A percentile compares a stretch with the other conserved stretches of the same genome.
Conservation (phyloP, 2,329 filamentous ascomycete species). For the Sclerotinia glacialis region DNA sequence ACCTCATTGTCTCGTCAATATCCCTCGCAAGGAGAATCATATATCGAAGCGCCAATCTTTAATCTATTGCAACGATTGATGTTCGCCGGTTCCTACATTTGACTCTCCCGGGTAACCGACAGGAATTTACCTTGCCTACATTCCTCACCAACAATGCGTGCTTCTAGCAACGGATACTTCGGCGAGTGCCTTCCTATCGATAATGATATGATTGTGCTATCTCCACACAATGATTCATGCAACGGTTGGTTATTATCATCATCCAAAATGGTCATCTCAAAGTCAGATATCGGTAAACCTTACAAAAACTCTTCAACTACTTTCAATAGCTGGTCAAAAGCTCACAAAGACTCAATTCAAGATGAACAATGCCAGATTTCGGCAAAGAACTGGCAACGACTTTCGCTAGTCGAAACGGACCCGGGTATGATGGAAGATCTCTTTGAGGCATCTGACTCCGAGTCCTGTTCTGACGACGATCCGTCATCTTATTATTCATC, state of each 20-base stretch:
- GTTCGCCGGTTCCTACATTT: conserved; percentile 1
- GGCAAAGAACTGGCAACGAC: conserved; percentile 6
- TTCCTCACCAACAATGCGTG: conserved; percentile 20
- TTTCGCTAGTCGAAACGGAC: conserved; percentile 17
- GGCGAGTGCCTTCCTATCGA: conserved; percentile 18
- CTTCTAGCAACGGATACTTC: conserved; percentile 13
- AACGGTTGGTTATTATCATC: conserved; percentile 18
- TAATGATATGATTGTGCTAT: conserved; percentile 22
- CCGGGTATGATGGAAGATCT: conserved; percentile 21
- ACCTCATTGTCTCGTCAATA: conserved; percentile 22
- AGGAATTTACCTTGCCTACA: conserved; percentile 21
- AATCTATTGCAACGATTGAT: neutral
- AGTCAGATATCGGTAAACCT: conserved; percentile 10
- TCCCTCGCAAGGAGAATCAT: conserved; percentile 3
- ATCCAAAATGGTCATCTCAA: conserved; percentile 20
- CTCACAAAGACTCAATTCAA: neutral
- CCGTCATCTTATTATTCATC: conserved; percentile 16
- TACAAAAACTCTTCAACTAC: neutral
- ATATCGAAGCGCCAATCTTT: conserved; percentile 15
- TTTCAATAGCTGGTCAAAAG: neutral
- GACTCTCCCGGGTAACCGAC: conserved; percentile 16
- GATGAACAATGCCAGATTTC: neutral
- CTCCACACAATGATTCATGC: conserved; percentile 16
- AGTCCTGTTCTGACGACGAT: conserved; percentile 13
- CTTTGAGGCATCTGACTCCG: conserved; percentile 6